Conservation (phyloP, 2,329 filamentous ascomycete species). For the Botrytis paeoniae region DNA sequence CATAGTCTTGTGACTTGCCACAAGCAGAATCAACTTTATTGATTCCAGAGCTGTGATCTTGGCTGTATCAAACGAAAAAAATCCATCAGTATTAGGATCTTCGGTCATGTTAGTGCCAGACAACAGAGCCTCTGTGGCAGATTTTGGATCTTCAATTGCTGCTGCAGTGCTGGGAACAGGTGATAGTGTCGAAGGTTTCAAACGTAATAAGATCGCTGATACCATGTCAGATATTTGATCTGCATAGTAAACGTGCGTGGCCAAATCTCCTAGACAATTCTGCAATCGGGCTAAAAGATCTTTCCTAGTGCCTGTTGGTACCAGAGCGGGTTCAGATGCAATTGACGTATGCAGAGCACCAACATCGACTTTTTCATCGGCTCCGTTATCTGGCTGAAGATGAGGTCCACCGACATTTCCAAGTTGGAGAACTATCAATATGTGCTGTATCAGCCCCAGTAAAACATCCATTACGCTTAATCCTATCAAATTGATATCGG, state of each 20-base stretch:
- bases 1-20: conserved; percentile 68
- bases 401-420: conserved; percentile 38
- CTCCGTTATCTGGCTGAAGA: conserved; percentile 37
- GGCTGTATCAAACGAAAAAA: conserved; percentile 61
- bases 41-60: conserved; percentile 69
- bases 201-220: conserved; percentile 69
- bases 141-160: conserved; percentile 43
- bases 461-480: conserved; percentile 95
- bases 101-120: conserved; percentile 50
- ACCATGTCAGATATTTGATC: conserved; percentile 97
- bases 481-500: conserved; percentile 89
- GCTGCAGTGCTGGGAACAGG: conserved; percentile 44
- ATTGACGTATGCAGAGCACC: conserved; percentile 23
- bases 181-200: conserved; percentile 61
- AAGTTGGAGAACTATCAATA: conserved; percentile 72
- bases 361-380: conserved; percentile 19
- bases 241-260: conserved; percentile 93
- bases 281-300: conserved; percentile 70
- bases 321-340: conserved; percentile 41
- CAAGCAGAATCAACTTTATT: conserved; percentile 76
- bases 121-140: conserved; percentile 48
- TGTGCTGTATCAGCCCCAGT: conserved; percentile 78
- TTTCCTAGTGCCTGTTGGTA: conserved; percentile 52
- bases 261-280: conserved; percentile 82
- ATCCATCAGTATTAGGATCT: conserved; percentile 52